A percentile compares a stretch with the other conserved stretches of the same genome.
phyloP scores from a whole-genome alignment of 164 flowering plant genomes.

The Berberis vulgaris region DNA sequence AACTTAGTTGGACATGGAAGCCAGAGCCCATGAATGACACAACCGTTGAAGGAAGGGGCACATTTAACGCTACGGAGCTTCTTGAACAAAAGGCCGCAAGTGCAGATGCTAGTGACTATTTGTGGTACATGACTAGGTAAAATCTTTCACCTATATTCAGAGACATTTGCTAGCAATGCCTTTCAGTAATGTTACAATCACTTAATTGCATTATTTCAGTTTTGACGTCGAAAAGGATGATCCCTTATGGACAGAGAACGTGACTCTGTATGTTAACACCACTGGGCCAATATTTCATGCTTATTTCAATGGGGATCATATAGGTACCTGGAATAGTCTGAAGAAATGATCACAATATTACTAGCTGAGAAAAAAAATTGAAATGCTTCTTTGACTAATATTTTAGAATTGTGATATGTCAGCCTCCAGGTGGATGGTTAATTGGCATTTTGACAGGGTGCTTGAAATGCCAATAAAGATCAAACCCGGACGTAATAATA shows the following conservation, averaged over 20 bases:
- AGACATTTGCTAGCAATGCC: too few species aligned
- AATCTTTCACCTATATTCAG: too few species aligned
- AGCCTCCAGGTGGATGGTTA: conserved; percentile 39
- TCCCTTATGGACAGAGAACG: background rate
- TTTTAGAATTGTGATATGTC: background rate
- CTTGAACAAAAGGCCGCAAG: conserved; percentile 44
- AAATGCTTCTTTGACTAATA: too few species aligned
- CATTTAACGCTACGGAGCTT: conserved; percentile 14
- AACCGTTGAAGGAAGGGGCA: conserved; percentile 28
- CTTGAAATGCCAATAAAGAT: conserved; percentile 30
- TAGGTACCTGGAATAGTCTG: conserved; percentile 24
- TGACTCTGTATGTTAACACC: conserved; percentile 38
- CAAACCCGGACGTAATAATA: conserved; percentile 33
- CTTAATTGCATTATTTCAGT: too few species aligned
- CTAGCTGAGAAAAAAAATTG: too few species aligned
- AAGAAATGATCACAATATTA: too few species aligned
- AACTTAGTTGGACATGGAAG: conserved; percentile 8
- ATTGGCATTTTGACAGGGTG: conserved; percentile 3
- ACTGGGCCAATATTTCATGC: conserved; percentile 63
- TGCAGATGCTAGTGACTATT: conserved; percentile 52
- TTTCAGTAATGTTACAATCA: too few species aligned
- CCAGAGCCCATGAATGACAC: conserved; percentile 3
- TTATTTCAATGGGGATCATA: conserved; percentile 42
- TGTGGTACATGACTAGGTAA: conserved; percentile 17
- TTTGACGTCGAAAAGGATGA: too few species aligned